Conservation (phyloP, 2,329 filamentous ascomycete species). For the Teratosphaeria epicoccoides region DNA sequence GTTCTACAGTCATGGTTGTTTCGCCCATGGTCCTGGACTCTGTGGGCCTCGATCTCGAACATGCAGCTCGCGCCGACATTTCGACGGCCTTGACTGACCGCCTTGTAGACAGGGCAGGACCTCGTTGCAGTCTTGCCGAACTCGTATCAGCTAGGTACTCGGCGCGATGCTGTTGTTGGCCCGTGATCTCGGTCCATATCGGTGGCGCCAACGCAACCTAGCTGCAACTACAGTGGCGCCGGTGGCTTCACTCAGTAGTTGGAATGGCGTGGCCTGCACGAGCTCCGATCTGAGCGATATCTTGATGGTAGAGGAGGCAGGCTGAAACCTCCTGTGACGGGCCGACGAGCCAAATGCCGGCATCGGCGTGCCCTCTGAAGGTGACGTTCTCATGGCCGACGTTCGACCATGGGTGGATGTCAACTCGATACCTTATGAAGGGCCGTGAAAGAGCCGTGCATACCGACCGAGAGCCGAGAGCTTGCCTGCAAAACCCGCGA, state of each 20-base stretch:
- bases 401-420: neutral
- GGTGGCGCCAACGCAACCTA: neutral
- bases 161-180: neutral
- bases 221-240: neutral
- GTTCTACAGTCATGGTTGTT: neutral
- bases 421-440: neutral
- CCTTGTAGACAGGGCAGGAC: neutral
- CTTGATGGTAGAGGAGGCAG: neutral
- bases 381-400: neutral
- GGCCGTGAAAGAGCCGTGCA: neutral
- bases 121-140: neutral
- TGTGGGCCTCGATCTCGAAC: neutral
- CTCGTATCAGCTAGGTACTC: neutral
- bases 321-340: neutral
- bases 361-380: neutral
- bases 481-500: neutral
- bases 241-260: neutral
- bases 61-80: neutral
- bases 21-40: neutral
- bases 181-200: neutral
- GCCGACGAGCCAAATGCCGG: neutral
- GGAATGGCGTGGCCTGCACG: neutral
- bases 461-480: neutral
- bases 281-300: neutral
- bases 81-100: too few species aligned